Percentiles rank a stretch among this genome's conserved stretches.
phyloP scores from a whole-genome alignment of 306 rosid species.

The Carpinus viminea region DNA sequence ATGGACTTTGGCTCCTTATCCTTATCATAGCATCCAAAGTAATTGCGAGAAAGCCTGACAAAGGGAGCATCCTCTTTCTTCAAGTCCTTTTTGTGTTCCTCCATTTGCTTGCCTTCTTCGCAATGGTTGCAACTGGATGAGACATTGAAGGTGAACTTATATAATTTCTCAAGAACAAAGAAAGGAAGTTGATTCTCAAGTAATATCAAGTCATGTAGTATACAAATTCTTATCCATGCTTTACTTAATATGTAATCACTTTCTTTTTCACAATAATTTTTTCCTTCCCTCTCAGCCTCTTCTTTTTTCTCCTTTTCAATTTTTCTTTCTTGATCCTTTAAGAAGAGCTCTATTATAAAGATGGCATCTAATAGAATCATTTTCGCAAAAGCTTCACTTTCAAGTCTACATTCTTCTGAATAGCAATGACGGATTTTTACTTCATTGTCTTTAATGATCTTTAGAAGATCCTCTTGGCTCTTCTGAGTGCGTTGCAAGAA shows the following conservation, averaged over 20 bases:
- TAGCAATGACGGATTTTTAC: background rate
- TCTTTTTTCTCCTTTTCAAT: no score
- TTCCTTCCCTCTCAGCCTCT: background rate
- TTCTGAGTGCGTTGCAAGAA: background rate
- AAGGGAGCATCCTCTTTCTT: no score
- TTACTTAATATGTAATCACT: conserved; percentile 18
- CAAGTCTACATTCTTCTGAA: background rate
- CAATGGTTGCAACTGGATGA: no score
- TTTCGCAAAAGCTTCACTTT: background rate
- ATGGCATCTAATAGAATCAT: conserved; percentile 19
- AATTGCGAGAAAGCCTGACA: no score
- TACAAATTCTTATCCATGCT: conserved; percentile 28
- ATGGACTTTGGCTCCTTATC: no score
- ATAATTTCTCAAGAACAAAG: conserved; percentile 16
- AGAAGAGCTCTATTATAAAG: conserved; percentile 30
- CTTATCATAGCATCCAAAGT: no score
- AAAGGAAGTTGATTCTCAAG: conserved; percentile 40
- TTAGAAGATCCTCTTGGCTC: background rate
- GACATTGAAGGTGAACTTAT: background rate
- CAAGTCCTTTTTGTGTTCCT: no score
- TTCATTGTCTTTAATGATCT: background rate
- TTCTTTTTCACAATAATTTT: no score
- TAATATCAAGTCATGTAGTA: conserved; percentile 23
- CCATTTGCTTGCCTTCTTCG: no score
- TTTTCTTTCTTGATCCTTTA: background rate